Evolutionary conservation across 352 stramenopile species (phyloP), one percentile per base, ranked within the genome.

Genomic region (Globisporangium echinulatum): DNA sequence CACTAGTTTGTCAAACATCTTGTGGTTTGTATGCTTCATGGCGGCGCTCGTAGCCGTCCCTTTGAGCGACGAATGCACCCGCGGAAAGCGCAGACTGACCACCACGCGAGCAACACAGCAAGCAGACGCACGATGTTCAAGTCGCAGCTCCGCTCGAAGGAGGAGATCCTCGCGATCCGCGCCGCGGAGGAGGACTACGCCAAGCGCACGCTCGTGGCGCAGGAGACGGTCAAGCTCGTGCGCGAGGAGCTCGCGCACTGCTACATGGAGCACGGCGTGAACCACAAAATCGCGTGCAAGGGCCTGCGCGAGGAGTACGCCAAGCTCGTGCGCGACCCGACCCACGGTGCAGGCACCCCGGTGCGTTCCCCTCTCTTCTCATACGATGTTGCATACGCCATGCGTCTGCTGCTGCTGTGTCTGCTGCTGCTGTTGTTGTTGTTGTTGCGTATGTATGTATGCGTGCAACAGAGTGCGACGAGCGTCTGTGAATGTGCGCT

Each of bases 261-360:
- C 71, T 94, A 94, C 75, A 87, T 90, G 64, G 85, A 94, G 69
- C 77, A 92, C 69, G 85, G 85, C 60, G 81, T 94, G 52, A 94
- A 94, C 76, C 85, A 94, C 82, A 90, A 87, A 65, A 85, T 92
- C 58, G 80, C 77, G 25, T 94, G 85, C 81, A 92, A 92, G 70
- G 63, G 58, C 19, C 59, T 94, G 52, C 83, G 85, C 54, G 82
- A 94, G 57, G 81, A 94, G 71, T 94, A 94, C 66, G 82, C 68
- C 50, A 82, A 73, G 60, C 79, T 94, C 48, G 73, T 94, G 57
- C 79, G 77, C 59, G 85, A 94, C 70, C 85, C 85, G 44, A 89
- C 83, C 54, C 78, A 88, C 53, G 82, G 82, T 50, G 81, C 74
- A 64, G 83, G 83, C 17, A 70, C 74, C 48, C 83, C 83, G 66